phyloP scores from a whole-genome alignment of 768 basidiomycete genomes.

The Lentinula lateritia region DNA sequence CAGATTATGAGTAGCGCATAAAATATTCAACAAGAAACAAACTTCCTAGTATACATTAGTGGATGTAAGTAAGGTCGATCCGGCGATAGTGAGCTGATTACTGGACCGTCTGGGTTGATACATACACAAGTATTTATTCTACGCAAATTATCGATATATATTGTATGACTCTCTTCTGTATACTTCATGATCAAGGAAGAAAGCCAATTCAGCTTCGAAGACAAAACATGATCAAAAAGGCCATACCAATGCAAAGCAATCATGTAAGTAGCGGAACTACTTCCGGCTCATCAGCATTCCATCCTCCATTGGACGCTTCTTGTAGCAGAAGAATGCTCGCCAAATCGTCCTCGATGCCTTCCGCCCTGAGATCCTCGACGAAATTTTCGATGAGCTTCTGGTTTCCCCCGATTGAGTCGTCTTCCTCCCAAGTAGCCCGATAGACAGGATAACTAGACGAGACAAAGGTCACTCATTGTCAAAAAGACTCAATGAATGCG shows the following conservation, averaged over 20 bases:
- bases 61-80: too few species aligned
- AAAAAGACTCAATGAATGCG: background rate
- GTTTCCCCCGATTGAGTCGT: background rate
- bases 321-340: background rate
- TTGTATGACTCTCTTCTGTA: background rate
- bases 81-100: too few species aligned
- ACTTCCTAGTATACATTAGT: background rate
- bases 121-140: too few species aligned
- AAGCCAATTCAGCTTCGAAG: background rate
- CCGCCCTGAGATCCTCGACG: background rate
- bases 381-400: background rate
- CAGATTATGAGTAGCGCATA: background rate
- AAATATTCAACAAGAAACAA: background rate
- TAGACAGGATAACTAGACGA: background rate
- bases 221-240: background rate
- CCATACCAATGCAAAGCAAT: background rate
- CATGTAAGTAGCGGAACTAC: background rate
- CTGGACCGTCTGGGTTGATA: too few species aligned
- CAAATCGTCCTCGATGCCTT: background rate
- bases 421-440: slow-evolving; percentile 5
- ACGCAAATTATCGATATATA: background rate
- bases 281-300: slow-evolving; percentile 5
- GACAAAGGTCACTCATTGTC: background rate
- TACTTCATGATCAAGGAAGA: background rate
- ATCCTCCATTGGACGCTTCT: slow-evolving; percentile 1